A percentile compares a stretch with the other conserved stretches of the same genome.
Conservation (phyloP, 2,329 filamentous ascomycete genomes). For the Colletotrichum gigasporum region DNA sequence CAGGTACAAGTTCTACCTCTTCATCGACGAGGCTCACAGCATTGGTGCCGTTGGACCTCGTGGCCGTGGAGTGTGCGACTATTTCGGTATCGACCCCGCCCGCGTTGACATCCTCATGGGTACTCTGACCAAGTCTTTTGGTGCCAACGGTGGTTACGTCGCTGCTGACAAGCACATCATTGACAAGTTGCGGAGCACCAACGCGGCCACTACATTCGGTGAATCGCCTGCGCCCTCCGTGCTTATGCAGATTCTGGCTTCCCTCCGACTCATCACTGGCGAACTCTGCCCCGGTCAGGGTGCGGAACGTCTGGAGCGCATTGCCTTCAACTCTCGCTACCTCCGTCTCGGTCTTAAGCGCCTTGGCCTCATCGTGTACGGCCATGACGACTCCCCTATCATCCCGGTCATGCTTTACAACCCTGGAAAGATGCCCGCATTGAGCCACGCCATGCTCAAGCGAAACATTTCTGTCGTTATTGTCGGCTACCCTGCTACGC, state of each 20-base stretch:
- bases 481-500: constrained; percentile 96
- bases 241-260: constrained; percentile 87
- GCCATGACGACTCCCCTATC: constrained; percentile 97
- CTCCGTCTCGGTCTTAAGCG: constrained; percentile 97
- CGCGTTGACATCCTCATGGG: constrained; percentile 98
- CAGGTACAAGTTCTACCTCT: constrained; percentile 97
- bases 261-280: constrained; percentile 88
- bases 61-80: constrained; percentile 95
- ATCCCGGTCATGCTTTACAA: constrained; percentile 95
- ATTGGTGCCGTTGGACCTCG: constrained; percentile 89
- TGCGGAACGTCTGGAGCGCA: constrained; percentile 92
- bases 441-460: constrained; percentile 98
- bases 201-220: constrained; percentile 86
- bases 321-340: constrained; percentile 98
- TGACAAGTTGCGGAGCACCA: constrained; percentile 87
- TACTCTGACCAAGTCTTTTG: constrained; percentile 97
- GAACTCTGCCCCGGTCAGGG: constrained; percentile 91
- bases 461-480: constrained; percentile 98
- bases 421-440: constrained; percentile 98
- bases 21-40: constrained; percentile 96
- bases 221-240: constrained; percentile 90
- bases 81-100: constrained; percentile 88
- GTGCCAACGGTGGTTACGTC: constrained; percentile 96
- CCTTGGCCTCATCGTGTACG: constrained; percentile 95
- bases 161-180: constrained; percentile 90